Evolutionary conservation across 352 stramenopile genomes (phyloP).

Genomic region (Globisporangium carolinianum): DNA sequence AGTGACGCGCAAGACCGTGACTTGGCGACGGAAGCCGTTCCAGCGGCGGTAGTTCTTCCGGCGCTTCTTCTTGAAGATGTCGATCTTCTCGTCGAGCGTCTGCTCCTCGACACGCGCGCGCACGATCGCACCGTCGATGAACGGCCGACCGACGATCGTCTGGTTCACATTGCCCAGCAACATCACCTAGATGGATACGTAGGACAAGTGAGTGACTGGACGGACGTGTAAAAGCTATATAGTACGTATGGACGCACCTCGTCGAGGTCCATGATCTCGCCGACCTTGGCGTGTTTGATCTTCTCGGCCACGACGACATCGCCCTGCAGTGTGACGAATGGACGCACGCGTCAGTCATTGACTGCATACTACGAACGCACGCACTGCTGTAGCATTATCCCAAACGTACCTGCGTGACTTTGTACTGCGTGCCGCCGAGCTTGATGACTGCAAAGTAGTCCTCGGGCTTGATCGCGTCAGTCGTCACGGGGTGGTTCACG

Average conservation of each 20-base stretch:
- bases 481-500: conserved; percentile 70
- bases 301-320: conserved; percentile 82
- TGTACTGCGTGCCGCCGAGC: conserved; percentile 81
- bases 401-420: conserved; percentile 58
- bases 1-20: conserved; percentile 80
- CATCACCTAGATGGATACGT: conserved; percentile 33
- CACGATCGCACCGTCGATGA: conserved; percentile 67
- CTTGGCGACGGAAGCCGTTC: conserved; percentile 83
- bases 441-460: conserved; percentile 85
- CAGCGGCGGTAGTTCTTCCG: conserved; percentile 87
- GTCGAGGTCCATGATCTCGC: conserved; percentile 75
- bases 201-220: background rate
- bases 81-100: conserved; percentile 83
- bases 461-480: conserved; percentile 51
- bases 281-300: conserved; percentile 81
- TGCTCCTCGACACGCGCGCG: conserved; percentile 81
- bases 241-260: conserved; percentile 27
- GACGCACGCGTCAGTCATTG: no score
- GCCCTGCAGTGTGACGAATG: conserved; percentile 22
- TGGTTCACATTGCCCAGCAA: conserved; percentile 79
- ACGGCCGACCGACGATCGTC: conserved; percentile 70
- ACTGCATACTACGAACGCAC: background rate
- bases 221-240: background rate
- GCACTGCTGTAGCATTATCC: background rate
- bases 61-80: conserved; percentile 89